phyloP scores from a whole-genome alignment of 2,329 filamentous ascomycete genomes.

The Colletotrichum karsti region DNA sequence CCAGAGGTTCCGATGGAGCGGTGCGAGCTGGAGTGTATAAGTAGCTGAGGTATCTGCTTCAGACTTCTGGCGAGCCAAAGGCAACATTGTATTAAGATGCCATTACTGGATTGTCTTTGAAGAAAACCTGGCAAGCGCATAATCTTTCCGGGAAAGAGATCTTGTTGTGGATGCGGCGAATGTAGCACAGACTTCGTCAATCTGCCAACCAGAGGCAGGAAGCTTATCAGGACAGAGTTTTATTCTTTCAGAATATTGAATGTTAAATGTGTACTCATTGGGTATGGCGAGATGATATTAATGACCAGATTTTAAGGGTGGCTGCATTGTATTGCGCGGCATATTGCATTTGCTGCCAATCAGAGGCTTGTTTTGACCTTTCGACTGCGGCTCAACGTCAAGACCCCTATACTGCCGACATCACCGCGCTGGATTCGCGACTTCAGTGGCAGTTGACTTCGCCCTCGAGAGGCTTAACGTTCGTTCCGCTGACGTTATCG shows the following conservation, averaged over 20 bases:
- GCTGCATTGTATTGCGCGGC: too few species aligned
- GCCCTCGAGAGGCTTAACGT: background rate
- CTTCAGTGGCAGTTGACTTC: background rate
- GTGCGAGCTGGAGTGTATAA: background rate
- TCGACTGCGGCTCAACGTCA: background rate
- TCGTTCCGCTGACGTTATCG: background rate
- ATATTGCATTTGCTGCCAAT: too few species aligned
- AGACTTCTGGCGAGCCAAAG: background rate
- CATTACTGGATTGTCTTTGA: background rate
- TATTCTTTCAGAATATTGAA: too few species aligned
- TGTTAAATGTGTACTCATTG: too few species aligned
- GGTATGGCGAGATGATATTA: too few species aligned
- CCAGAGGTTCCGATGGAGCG: background rate
- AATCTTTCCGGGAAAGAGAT: background rate
- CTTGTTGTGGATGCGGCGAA: background rate
- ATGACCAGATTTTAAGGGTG: too few species aligned
- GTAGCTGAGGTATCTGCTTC: background rate
- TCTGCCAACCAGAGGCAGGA: too few species aligned
- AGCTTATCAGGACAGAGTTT: too few species aligned
- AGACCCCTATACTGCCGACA: background rate
- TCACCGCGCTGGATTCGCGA: background rate
- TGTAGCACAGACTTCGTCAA: too few species aligned
- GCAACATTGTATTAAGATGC: background rate
- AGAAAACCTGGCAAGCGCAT: background rate
- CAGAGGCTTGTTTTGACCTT: too few species aligned